These are phyloP conservation scores for Scenedesmus sp. DNA, from an alignment of 163 green algal species.

Conservation along the genomic window DNA sequence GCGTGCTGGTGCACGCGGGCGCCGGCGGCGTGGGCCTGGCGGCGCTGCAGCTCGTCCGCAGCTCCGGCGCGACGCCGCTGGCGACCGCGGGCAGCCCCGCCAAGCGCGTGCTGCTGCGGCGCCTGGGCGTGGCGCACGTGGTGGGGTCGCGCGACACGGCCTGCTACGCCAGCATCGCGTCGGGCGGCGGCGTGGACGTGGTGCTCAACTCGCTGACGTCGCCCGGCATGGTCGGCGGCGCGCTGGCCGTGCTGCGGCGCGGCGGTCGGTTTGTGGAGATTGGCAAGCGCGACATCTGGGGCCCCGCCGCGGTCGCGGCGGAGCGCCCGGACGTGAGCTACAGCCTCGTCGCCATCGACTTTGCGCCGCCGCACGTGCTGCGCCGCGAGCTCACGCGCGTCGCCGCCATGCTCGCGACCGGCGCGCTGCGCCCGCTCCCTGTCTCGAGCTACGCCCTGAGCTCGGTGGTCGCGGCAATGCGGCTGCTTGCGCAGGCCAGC, in stretches of 20 bases:
- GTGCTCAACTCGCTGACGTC: conserved; percentile 89
- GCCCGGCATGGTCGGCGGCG: conserved; percentile 79
- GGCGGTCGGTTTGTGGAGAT: conserved; percentile 86
- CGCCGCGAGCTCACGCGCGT: conserved; percentile 45
- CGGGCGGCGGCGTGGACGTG: conserved; percentile 50
- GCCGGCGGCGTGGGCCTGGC: conserved; percentile 75
- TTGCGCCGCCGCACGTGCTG: conserved; percentile 70
- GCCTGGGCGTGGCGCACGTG: conserved; percentile 60
- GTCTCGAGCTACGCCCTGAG: conserved; percentile 50
- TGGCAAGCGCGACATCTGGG: conserved; percentile 94
- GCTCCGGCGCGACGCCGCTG: conserved; percentile 56
- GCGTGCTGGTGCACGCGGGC: conserved; percentile 70
- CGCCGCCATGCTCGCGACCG: conserved; percentile 43
- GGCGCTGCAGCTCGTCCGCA: conserved; percentile 60
- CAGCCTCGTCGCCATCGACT: conserved; percentile 88
- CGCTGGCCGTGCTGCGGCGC: conserved; percentile 60
- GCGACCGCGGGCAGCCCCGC: conserved; percentile 73
- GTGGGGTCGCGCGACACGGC: conserved; percentile 67
- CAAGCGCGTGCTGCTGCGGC: conserved; percentile 76
- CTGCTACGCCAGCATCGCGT: conserved; percentile 64
- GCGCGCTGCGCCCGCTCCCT: conserved; percentile 52
- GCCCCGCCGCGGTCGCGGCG: conserved; percentile 26
- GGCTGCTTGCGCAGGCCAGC: conserved; percentile 65
- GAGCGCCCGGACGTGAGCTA: conserved; percentile 84
- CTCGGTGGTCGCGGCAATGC: conserved; percentile 60